phyloP scores from a whole-genome alignment of 768 basidiomycete species.

The Boletus sensibilis region DNA sequence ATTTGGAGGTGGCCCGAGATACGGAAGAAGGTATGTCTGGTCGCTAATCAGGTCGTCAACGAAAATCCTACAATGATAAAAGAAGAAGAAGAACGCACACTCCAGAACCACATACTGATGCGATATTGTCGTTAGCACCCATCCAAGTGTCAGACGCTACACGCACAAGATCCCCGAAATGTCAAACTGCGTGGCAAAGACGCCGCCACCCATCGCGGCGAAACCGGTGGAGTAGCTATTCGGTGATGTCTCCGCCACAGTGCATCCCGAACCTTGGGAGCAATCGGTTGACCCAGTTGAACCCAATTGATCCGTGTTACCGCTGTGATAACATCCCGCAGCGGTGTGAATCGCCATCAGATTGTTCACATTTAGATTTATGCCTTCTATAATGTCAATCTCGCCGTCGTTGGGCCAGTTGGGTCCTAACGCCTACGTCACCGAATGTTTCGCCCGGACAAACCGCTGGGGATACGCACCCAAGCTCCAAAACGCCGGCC shows the following conservation, averaged over 20 bases:
- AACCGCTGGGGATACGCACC: conserved; percentile 12
- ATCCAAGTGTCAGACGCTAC: background rate
- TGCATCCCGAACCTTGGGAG: conserved; percentile 28
- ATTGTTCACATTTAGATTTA: conserved; percentile 51
- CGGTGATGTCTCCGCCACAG: conserved; percentile 29
- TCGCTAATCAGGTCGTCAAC: conserved; percentile 31
- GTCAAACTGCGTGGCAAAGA: conserved; percentile 71
- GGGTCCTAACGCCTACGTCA: conserved; percentile 11
- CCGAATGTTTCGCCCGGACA: background rate
- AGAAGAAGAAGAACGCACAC: conserved; percentile 31
- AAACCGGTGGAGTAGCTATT: conserved; percentile 30
- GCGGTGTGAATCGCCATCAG: conserved; percentile 58
- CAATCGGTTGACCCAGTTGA: conserved; percentile 24
- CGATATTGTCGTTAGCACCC: conserved; percentile 1
- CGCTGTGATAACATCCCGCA: conserved; percentile 36
- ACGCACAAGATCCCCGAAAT: conserved; percentile 49
- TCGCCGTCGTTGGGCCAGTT: conserved; percentile 50
- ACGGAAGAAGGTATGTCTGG: conserved; percentile 38
- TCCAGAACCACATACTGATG: conserved; percentile 50
- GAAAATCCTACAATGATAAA: conserved; percentile 1
- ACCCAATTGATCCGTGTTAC: conserved; percentile 35
- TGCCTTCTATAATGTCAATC: conserved; percentile 61
- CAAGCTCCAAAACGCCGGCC: conserved; percentile 35
- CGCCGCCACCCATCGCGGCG: conserved; percentile 47
- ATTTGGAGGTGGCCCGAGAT: conserved; percentile 28